Conservation (phyloP, 192 early-diverging fungal species). For the Spizellomyces punctatus region DNA sequence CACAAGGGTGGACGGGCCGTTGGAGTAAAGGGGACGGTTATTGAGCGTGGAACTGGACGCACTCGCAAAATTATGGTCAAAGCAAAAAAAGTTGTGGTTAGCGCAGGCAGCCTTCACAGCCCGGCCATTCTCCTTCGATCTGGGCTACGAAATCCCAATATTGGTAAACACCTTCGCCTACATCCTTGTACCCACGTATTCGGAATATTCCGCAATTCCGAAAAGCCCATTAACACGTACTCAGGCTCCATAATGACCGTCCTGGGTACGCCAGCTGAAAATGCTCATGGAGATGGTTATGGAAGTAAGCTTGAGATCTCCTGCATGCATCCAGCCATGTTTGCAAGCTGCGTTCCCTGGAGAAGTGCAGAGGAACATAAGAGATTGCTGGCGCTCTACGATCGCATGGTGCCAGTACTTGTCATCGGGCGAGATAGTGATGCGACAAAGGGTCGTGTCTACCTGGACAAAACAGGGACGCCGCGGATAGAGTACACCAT, state of each 20-base stretch:
- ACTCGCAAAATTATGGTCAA: conserved; percentile 46
- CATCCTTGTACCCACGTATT: conserved; percentile 66
- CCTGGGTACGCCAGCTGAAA: conserved; percentile 51
- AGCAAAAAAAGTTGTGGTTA: conserved; percentile 59
- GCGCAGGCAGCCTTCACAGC: conserved; percentile 66
- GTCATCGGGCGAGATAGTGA: conserved; percentile 68
- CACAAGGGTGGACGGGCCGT: conserved; percentile 55
- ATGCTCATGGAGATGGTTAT: conserved; percentile 63
- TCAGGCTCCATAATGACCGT: conserved; percentile 66
- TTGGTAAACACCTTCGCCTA: conserved; percentile 66
- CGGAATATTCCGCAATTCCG: conserved; percentile 62
- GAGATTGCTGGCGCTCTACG: conserved; percentile 46
- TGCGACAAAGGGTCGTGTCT: conserved; percentile 43
- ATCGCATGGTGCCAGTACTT: conserved; percentile 53
- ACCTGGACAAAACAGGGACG: conserved; percentile 43
- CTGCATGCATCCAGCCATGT: conserved; percentile 54
- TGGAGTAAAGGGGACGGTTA: conserved; percentile 55
- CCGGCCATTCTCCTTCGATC: conserved; percentile 66
- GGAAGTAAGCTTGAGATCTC: conserved; percentile 71
- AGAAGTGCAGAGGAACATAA: conserved; percentile 53
- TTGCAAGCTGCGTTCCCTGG: conserved; percentile 52
- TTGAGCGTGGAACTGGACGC: conserved; percentile 8
- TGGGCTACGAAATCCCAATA: conserved; percentile 68
- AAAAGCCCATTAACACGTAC: conserved; percentile 43
- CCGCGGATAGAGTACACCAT: conserved; percentile 53